Conservation (phyloP, 148 eudicot species). For the Selenicereus undatus region DNA sequence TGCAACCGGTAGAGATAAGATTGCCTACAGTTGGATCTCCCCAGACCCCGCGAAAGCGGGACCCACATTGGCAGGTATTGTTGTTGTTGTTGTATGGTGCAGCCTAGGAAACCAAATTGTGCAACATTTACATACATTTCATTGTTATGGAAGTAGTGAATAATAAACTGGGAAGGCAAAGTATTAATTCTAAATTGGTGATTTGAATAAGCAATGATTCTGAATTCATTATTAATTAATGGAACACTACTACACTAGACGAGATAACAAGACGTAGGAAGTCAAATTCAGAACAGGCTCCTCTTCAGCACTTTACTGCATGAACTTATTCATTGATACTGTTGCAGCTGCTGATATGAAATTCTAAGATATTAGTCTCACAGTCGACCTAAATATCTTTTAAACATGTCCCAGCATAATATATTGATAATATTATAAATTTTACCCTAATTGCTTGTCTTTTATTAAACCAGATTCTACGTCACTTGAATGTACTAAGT, state of each 20-base stretch:
- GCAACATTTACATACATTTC: background rate
- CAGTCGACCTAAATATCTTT: background rate
- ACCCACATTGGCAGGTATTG: too few relatives aligned
- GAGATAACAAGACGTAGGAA: constrained; percentile 10
- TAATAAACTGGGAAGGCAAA: background rate
- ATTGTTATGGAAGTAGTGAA: background rate
- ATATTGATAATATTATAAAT: background rate
- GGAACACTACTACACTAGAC: constrained; percentile 21
- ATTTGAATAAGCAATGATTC: background rate
- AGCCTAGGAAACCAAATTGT: background rate
- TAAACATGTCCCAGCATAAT: background rate
- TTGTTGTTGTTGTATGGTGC: background rate
- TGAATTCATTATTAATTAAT: background rate
- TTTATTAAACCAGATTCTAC: background rate
- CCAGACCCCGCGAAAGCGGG: too few relatives aligned
- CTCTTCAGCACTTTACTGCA: background rate
- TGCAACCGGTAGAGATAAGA: too few relatives aligned
- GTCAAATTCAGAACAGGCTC: constrained; percentile 23
- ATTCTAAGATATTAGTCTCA: background rate
- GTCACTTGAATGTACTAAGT: background rate
- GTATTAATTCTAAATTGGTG: background rate
- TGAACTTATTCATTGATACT: background rate
- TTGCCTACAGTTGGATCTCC: too few relatives aligned
- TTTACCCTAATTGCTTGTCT: background rate
- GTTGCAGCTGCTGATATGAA: background rate